phyloP scores from a whole-genome alignment of 768 basidiomycete species.

The Termitomyces sp. region DNA sequence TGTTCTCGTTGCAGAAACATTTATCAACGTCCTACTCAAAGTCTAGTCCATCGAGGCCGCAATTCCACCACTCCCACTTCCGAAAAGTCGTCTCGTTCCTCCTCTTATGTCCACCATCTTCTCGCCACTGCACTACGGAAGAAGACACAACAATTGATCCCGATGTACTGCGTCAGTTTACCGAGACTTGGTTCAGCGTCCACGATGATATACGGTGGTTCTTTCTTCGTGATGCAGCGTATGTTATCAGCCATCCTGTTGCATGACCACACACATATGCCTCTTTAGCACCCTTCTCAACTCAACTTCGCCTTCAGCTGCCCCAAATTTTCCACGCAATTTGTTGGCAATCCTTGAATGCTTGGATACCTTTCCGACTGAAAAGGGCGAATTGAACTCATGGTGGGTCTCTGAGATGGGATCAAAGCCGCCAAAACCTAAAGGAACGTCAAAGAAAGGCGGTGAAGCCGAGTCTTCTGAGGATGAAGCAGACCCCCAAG shows the following conservation, averaged over 20 bases:
- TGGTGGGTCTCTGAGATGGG: conserved; percentile 79
- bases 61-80: conserved; percentile 67
- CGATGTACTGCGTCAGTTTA: conserved; percentile 60
- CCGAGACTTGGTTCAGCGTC: conserved; percentile 69
- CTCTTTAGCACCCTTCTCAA: conserved; percentile 24
- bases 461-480: conserved; percentile 26
- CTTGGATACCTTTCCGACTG: conserved; percentile 70
- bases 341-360: conserved; percentile 61
- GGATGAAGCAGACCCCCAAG: conserved; percentile 25
- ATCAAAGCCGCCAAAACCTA: conserved; percentile 46
- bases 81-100: conserved; percentile 56
- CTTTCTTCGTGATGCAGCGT: conserved; percentile 79
- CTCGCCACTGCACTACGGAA: conserved; percentile 18
- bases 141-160: conserved; percentile 35
- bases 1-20: conserved; percentile 72
- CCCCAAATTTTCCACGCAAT: conserved; percentile 35
- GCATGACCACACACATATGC: background rate
- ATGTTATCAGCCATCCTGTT: conserved; percentile 17
- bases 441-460: conserved; percentile 29
- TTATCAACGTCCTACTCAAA: conserved; percentile 62
- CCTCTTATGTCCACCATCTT: conserved; percentile 54
- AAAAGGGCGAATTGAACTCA: conserved; percentile 56
- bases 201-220: conserved; percentile 86
- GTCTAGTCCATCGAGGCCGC: conserved; percentile 40
- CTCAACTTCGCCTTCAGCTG: conserved; percentile 21